A percentile compares a stretch with the other conserved stretches of the same genome.
Evolutionary conservation across 805 yeast species (phyloP).

Genomic region (Hanseniaspora osmophila): DNA sequence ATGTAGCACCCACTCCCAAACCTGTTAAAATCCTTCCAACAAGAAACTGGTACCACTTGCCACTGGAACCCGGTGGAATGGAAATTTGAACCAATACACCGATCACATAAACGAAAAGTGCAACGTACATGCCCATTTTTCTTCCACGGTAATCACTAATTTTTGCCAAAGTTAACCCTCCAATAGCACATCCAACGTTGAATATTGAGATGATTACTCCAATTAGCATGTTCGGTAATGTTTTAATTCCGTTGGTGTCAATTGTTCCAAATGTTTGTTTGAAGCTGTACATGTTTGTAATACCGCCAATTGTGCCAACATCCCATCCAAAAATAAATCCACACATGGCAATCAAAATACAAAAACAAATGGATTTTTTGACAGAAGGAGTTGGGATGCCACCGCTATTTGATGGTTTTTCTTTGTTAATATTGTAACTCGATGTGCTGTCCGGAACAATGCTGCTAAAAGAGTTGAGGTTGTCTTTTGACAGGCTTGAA

Average conservation of each 20-base stretch:
- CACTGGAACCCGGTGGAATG: constrained; percentile 16
- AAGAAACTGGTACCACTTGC: constrained; percentile 47
- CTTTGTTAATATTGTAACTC: background rate
- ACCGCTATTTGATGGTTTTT: background rate
- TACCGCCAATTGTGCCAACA: constrained; percentile 62
- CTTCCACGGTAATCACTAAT: constrained; percentile 49
- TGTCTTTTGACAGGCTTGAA: no score
- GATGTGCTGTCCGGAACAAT: no score
- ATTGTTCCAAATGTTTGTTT: constrained; percentile 35
- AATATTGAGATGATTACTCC: constrained; percentile 44
- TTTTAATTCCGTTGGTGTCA: constrained; percentile 16
- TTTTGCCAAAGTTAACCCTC: constrained; percentile 47
- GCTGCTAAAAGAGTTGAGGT: no score
- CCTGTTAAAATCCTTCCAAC: constrained; percentile 61
- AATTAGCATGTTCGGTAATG: constrained; percentile 27
- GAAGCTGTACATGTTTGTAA: constrained; percentile 46
- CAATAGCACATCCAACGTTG: constrained; percentile 59
- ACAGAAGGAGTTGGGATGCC: background rate
- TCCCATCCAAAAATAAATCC: constrained; percentile 68
- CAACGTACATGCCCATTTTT: constrained; percentile 39
- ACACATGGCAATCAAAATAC: constrained; percentile 51
- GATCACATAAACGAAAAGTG: constrained; percentile 40
- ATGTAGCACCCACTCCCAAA: constrained; percentile 56
- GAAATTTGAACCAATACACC: constrained; percentile 50
- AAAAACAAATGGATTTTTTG: constrained; percentile 18